Evolutionary conservation across 345 rosid genomes (phyloP), one percentile per base, ranked within the genome.

Genomic region (Syzygium aromaticum): DNA sequence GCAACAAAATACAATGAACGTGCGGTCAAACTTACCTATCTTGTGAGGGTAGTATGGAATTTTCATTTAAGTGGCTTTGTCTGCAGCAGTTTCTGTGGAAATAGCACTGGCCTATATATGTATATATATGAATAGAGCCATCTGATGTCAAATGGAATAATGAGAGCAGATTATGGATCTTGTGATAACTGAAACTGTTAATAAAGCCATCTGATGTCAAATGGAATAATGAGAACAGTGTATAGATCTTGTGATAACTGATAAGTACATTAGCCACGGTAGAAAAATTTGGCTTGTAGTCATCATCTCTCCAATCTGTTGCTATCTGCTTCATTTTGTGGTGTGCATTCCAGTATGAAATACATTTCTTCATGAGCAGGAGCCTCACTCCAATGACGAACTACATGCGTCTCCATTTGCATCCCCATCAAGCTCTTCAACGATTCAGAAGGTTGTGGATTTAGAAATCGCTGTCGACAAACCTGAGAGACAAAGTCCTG

Each of bases 401-500:
- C 88, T 87, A 59, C 89, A 90, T 6, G 64, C 85, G 87, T 93
- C 98, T 88, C 91, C 94, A 84, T 89, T 85, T 84, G 86, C 90
- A 19, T 93, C 96, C 80, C 94, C 95, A 46, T 86, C 94, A 80
- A 85, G 88, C 80, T 94, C 93, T 86, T 87, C 91, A 12, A 89
- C 85, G 54, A 54, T 77, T 52, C 93, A 87, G 90, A 92, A 91
- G 89, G 89, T 88, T 63, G 93, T 92, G 53, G 92, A 91, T 89
- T 93, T 88, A 67, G 97, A 91, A 52, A 89, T 88, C 40, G 86
- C 89, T 54, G 59, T 85, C 53, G 96, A 95, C 27, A 87, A 92
- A 13, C 89, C 88, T 12, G 98, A 94, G 64, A 93, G 94, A 56
- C 93, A 92, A 87, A 97, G 98, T 92, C 99, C 99, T 56, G 92